Evolutionary conservation across 495 filamentous ascomycete species (phyloP), one percentile per base, ranked within the genome.

Genomic region (Tuber calosporum): DNA sequence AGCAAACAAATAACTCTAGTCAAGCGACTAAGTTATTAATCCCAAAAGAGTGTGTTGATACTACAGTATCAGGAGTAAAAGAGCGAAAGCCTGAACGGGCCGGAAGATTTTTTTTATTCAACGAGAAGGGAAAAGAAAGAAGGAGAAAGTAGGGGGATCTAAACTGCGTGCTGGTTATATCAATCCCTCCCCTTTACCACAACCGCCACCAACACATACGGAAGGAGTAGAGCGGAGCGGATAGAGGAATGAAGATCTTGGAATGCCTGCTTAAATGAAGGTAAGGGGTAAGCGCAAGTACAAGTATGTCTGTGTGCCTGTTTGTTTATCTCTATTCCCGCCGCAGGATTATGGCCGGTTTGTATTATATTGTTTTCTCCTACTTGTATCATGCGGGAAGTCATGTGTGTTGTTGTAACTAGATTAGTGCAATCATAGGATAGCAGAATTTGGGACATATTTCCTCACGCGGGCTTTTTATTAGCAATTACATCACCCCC

Each of bases 41-140:
- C 26, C 53, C 9, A 62, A 62, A 62, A 62, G 53, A 62, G 53
- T 62, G 53, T 62, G 13, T 62, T 30, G 53, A 62, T 62, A 62
- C 15, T 17, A 34, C 9, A 15, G 53, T 62, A 62, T 19, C 13
- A 15, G 53, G 19, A 58, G 4, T 58, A 58, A 62, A 62, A 34
- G 53, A 62, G 30, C 11, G 53, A 62, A 30, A 34, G 53, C 53
- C 53, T 15, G 30, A 17, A 13, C 22, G 9, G 22, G 8, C 2
- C 22, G 22, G n/a, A 58, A 58, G 45, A n/a, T 48, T 48, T 48
- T 22, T 26, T 22, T 13, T 58, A 26, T 58, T 26, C n/a, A 34
- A 30, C n/a, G 26, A 62, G 53, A 34, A 13, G 9, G 7, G 11
- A 11, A 53, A 6, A 11, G 45, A n/a, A 62, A 19, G 26, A 62